Conservation (phyloP, 768 basidiomycete genomes). For the Russula sp. region DNA sequence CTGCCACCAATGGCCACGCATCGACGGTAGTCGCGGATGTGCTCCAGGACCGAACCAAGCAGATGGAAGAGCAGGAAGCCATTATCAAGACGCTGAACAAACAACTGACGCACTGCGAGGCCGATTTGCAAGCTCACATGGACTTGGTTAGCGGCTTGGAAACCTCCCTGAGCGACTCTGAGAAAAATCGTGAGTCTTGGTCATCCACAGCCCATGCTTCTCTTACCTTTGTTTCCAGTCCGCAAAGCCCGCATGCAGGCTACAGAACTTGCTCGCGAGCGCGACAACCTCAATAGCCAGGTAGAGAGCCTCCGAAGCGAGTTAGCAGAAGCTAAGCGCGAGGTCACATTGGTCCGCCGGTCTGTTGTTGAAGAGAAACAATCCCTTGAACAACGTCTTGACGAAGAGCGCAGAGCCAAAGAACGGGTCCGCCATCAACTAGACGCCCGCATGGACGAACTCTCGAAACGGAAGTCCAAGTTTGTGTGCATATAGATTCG, state of each 20-base stretch:
- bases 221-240: constrained; percentile 40
- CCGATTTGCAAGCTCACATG: constrained; percentile 86
- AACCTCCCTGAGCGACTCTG: constrained; percentile 81
- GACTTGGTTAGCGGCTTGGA: constrained; percentile 83
- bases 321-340: constrained; percentile 70
- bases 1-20: constrained; percentile 31
- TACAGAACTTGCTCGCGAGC: constrained; percentile 80
- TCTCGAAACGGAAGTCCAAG: constrained; percentile 81
- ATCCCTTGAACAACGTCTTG: constrained; percentile 71
- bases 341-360: constrained; percentile 67
- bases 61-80: constrained; percentile 75
- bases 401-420: constrained; percentile 85
- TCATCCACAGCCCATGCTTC: background rate
- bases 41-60: constrained; percentile 69
- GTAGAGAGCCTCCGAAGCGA: constrained; percentile 64
- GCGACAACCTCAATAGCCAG: constrained; percentile 65
- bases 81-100: constrained; percentile 95
- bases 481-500: constrained; percentile 73
- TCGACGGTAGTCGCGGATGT: constrained; percentile 39
- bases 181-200: constrained; percentile 75
- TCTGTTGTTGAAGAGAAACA: constrained; percentile 88
- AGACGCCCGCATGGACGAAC: constrained; percentile 82
- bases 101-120: constrained; percentile 88
- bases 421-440: constrained; percentile 84
- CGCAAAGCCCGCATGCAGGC: constrained; percentile 94